Percentiles rank a stretch among this genome's conserved stretches.
These are phyloP conservation scores for Pythium apleroticum DNA, from an alignment of 352 stramenopile species.

Conservation along the genomic window DNA sequence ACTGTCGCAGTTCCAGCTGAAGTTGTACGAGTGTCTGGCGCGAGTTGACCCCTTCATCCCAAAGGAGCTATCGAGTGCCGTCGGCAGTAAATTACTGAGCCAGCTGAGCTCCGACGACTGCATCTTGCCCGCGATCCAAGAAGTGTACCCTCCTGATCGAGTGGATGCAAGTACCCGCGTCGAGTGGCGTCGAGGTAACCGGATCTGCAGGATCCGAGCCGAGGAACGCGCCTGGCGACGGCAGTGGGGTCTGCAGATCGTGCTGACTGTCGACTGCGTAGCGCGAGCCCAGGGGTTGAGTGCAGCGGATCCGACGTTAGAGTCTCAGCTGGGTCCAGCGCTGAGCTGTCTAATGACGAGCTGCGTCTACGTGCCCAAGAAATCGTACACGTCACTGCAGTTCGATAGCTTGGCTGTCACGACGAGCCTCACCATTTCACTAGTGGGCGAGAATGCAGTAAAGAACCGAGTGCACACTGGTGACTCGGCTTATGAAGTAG, in stretches of 20 bases:
- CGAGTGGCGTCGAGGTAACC: slow-evolving; percentile 35
- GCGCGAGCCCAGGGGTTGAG: slow-evolving; percentile 9
- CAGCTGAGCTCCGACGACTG: neutral
- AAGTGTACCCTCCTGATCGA: slow-evolving; percentile 18
- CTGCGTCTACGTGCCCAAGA: slow-evolving; percentile 40
- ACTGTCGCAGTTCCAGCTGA: slow-evolving; percentile 8
- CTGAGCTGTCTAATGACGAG: slow-evolving; percentile 10
- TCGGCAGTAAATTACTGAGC: neutral
- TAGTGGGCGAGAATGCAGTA: neutral
- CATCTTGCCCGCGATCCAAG: slow-evolving; percentile 23
- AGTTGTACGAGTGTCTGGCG: neutral
- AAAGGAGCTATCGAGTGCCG: neutral
- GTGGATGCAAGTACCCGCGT: slow-evolving; percentile 8
- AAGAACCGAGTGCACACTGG: neutral
- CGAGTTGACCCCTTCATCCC: slow-evolving; percentile 11
- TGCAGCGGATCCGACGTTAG: neutral
- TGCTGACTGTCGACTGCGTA: slow-evolving; percentile 20
- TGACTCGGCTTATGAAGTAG: neutral
- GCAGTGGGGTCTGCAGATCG: slow-evolving; percentile 42
- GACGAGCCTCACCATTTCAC: neutral
- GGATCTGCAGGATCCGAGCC: slow-evolving; percentile 33
- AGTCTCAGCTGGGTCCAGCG: slow-evolving; percentile 13
- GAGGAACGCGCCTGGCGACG: slow-evolving; percentile 25
- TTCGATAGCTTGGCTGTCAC: neutral
- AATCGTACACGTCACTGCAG: slow-evolving; percentile 19